Base-by-base conservation (phyloP, 345 rosid genomes). In the Erodium maritimum region DNA sequence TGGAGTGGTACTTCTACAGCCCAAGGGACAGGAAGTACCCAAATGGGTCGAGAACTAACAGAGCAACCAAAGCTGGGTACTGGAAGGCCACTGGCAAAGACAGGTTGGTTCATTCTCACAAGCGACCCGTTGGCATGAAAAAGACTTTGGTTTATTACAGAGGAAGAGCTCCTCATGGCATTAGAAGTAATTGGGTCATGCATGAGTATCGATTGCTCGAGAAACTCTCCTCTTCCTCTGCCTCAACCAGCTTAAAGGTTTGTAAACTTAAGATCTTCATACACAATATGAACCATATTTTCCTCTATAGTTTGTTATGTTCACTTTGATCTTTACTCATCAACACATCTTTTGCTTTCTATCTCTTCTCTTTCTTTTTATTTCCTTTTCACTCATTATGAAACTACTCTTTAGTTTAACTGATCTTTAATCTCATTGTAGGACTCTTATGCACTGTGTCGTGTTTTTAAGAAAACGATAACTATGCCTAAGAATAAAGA, bases 1-100 rank as follows among this genome's bases (percentile, higher is more conserved):
- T 96, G n/a, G 97, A 91, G 33, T 91, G 97, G 96, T 91, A 91
- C 65, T 91, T 91, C 73, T 88, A 88, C 12, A 96, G 98, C 42
- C 98, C 96, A 12, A 73, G 96, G 21, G 98, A 91, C 62, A 76
- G 98, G 64, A 91, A 91, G 50, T 91, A 91, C 60, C 96, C 96
- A 0, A 91, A 91, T 10, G 95, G 98, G 52, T 88, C 81, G 73
- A 77, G 98, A 58, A 91, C 98, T 4, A 91, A 91, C 69, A 73
- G 98, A 59, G 96, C 98, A 7, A 91, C 96, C 0, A 75, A 82
- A 53, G 95, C 93, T 0, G 98, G 98, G 11, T 91, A 91, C 22
- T 91, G 98, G 98, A 91, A 91, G 22, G 88, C 96, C 2, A 91
- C 96, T 0, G 96, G 98, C 5, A 91, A 91, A 69, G 98, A 91